Conservation (phyloP, 169 alveolate genomes). For the Cryptosporidium sp. region DNA sequence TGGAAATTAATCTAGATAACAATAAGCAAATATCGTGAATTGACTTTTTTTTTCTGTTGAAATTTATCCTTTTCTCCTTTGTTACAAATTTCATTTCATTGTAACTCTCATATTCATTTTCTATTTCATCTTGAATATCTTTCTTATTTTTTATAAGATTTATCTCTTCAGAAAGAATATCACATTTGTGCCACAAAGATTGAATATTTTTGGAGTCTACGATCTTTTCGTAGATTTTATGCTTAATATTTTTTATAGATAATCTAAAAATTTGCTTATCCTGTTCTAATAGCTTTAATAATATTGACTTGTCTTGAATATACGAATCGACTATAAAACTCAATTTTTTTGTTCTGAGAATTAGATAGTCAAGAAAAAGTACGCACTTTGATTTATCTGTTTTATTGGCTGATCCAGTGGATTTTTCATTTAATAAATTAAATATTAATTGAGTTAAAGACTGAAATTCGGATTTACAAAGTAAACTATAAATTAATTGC, state of each 20-base stretch:
- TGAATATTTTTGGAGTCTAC: slow-evolving; percentile 10
- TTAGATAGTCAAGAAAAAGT: slow-evolving; percentile 25
- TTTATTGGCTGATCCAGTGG: neutral
- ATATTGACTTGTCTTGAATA: neutral
- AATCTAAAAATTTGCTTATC: neutral
- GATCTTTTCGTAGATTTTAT: neutral
- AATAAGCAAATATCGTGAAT: neutral
- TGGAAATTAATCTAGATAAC: slow-evolving; percentile 4
- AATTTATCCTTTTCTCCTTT: neutral
- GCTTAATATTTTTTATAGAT: neutral
- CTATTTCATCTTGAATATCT: slow-evolving; percentile 28
- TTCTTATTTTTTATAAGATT: neutral
- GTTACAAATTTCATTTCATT: neutral
- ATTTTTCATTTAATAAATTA: neutral
- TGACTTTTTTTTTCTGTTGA: neutral
- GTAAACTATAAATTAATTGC: slow-evolving; percentile 30
- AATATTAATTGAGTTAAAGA: slow-evolving; percentile 23
- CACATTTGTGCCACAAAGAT: slow-evolving; percentile 54
- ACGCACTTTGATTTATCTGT: slow-evolving; percentile 37
- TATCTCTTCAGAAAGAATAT: slow-evolving; percentile 26
- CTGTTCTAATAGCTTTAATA: neutral
- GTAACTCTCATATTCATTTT: neutral
- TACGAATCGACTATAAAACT: neutral
- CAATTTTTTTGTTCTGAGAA: slow-evolving; percentile 19
- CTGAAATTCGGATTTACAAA: slow-evolving; percentile 43